Base-by-base conservation (phyloP, 192 early-diverging fungal genomes). In the Fimicolochytrium jonesii region DNA sequence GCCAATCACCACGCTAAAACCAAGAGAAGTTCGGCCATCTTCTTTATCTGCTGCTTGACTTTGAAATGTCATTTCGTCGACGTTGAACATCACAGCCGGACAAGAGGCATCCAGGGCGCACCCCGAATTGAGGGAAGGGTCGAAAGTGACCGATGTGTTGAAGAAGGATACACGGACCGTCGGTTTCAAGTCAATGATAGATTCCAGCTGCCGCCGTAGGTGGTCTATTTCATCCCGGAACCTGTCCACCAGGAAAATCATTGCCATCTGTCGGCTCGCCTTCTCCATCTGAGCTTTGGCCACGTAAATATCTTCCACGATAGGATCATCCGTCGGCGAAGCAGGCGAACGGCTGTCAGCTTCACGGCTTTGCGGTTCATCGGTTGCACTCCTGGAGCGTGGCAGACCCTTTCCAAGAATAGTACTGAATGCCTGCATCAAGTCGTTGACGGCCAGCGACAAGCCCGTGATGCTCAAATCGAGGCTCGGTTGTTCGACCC, bases 381-480 rank as follows among this genome's bases (percentile, higher is more conserved):
- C 43, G 4, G n/a, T 23, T 6, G 43, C 4, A 5, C 18, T 3
- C 4, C 4, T 23, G 43, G 43, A 13, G 2, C 25, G 4, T 4
- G 3, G 23, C 25, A 50, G 30, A 5, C 17, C 11, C 5, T 25
- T 17, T 2, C 4, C 48, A 5, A 50, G 5, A 35, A 18, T 34
- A 11, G 4, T 36, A 18, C 53, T 34, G 36, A 17, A 56, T 5
- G 15, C 18, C 17, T 26, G 60, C 25, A 4, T 6, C 20, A 64
- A 11, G n/a, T 64, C 62, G 20, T 29, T 30, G 10, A 26, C 34
- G 30, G 62, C 52, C 20, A 64, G 2, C 15, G 51, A 55, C n/a
- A 64, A 20, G 20, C 62, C 62, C 42, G 30, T 53, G 42, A 64
- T 15, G 11, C 51, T 25, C 9, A 45, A 20, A 22, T 64, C 51